phyloP scores from a whole-genome alignment of 169 alveolate genomes.

The Cryptosporidium ubiquitum region DNA sequence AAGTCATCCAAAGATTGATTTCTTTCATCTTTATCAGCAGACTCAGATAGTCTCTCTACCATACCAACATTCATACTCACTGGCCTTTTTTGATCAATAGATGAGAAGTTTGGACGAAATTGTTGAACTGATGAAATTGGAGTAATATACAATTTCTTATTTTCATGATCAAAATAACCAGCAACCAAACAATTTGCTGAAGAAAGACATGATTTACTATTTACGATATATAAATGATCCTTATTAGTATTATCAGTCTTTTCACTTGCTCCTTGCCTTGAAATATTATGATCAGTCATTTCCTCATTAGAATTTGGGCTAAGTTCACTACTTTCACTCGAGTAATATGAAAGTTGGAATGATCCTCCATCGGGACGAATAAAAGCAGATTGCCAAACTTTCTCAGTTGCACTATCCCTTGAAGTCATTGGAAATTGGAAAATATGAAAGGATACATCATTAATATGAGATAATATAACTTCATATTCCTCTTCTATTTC shows the following conservation, averaged over 20 bases:
- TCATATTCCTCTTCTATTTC: constrained; percentile 66
- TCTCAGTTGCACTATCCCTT: not conserved
- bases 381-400: constrained; percentile 68
- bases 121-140: constrained; percentile 68
- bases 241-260: not conserved
- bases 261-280: constrained; percentile 16
- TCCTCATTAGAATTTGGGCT: not conserved
- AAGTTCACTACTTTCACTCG: not conserved
- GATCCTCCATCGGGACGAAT: constrained; percentile 65
- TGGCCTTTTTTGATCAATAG: constrained; percentile 17
- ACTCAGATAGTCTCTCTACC: constrained; percentile 39
- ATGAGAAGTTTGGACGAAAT: constrained; percentile 68
- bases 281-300: not conserved
- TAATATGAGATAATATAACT: constrained; percentile 52
- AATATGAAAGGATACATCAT: constrained; percentile 60
- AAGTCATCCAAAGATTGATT: constrained; percentile 51
- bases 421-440: constrained; percentile 72
- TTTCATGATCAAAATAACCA: constrained; percentile 57
- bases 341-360: constrained; percentile 58
- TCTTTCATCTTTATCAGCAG: constrained; percentile 33
- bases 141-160: constrained; percentile 58
- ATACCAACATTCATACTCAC: constrained; percentile 32
- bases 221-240: constrained; percentile 39
- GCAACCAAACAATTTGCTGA: constrained; percentile 54
- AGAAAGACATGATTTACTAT: constrained; percentile 60